Evolutionary conservation across 768 basidiomycete species (phyloP).

Genomic region (Trametes meyenii): DNA sequence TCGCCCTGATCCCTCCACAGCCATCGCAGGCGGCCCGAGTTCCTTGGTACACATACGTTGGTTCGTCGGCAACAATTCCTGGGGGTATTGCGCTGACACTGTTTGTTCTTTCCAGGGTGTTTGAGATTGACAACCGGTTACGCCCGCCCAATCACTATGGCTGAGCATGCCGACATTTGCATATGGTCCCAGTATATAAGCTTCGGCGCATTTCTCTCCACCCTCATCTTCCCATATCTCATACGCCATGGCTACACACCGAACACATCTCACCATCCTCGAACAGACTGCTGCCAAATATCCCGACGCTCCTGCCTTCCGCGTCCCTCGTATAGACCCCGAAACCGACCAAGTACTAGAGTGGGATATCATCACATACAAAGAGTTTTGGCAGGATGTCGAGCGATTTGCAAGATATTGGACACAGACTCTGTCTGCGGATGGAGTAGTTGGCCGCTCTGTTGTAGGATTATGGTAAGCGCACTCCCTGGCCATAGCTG

Average conservation of each 20-base stretch:
- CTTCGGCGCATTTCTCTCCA: constrained; percentile 5
- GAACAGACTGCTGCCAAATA: constrained; percentile 54
- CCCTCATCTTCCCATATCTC: constrained; percentile 14
- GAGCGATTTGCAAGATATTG: constrained; percentile 68
- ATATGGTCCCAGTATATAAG: constrained; percentile 20
- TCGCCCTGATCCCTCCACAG: constrained; percentile 12
- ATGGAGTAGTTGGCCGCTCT: constrained; percentile 53
- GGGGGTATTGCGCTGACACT: constrained; percentile 19
- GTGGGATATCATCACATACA: constrained; percentile 68
- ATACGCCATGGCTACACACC: constrained; percentile 27
- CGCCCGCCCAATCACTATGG: constrained; percentile 22
- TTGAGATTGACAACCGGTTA: constrained; percentile 25
- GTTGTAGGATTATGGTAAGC: constrained; percentile 75
- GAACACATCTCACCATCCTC: constrained; percentile 62
- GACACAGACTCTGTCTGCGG: constrained; percentile 49
- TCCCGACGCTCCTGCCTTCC: constrained; percentile 59
- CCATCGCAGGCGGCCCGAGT: constrained; percentile 7
- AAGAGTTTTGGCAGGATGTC: constrained; percentile 65
- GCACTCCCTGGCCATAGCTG: neutral
- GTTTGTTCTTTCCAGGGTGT: constrained; percentile 20
- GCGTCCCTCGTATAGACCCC: constrained; percentile 53
- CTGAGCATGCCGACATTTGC: constrained; percentile 19
- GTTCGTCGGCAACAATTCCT: constrained; percentile 9
- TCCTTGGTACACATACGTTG: constrained; percentile 6
- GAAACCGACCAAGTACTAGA: constrained; percentile 44